Evolutionary conservation across 2,329 filamentous ascomycete genomes (phyloP).

Genomic region (Sclerotinia glacialis): DNA sequence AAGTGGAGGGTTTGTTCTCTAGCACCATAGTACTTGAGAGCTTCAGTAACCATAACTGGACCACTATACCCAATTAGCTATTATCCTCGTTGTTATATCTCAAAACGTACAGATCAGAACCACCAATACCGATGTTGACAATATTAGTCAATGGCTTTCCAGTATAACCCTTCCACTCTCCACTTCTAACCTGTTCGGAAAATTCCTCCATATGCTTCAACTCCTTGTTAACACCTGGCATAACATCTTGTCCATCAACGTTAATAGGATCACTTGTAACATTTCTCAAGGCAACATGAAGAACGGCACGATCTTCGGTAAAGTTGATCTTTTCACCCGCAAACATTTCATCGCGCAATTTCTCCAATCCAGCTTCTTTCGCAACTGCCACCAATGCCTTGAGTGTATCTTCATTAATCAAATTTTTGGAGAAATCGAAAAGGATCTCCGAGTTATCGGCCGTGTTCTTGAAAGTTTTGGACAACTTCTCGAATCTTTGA

Average conservation of each 20-base stretch:
- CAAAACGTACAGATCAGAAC: constrained; percentile 84
- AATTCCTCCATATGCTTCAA: constrained; percentile 98
- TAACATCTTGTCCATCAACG: constrained; percentile 90
- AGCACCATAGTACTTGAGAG: constrained; percentile 90
- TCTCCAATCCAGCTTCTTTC: constrained; percentile 83
- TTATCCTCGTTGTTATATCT: background rate
- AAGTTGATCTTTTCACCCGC: constrained; percentile 98
- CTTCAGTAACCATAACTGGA: constrained; percentile 98
- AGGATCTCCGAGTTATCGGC: constrained; percentile 82
- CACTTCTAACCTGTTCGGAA: constrained; percentile 88
- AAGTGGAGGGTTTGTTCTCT: constrained; percentile 89
- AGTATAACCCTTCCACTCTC: constrained; percentile 94
- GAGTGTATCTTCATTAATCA: constrained; percentile 89
- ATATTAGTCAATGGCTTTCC: constrained; percentile 97
- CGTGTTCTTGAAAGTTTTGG: constrained; percentile 74
- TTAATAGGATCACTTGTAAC: constrained; percentile 75
- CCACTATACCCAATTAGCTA: constrained; percentile 56
- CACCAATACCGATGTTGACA: constrained; percentile 96
- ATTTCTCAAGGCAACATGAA: constrained; percentile 92
- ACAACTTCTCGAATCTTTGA: constrained; percentile 85
- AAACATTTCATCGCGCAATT: constrained; percentile 97
- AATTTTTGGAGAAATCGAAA: constrained; percentile 99
- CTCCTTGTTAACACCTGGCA: constrained; percentile 87
- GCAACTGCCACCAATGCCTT: constrained; percentile 84
- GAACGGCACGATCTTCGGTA: constrained; percentile 93